Percentiles rank a stretch among this genome's conserved stretches.
Evolutionary conservation across 306 rosid genomes (phyloP).

Genomic region (Lathyrus oleraceus): DNA sequence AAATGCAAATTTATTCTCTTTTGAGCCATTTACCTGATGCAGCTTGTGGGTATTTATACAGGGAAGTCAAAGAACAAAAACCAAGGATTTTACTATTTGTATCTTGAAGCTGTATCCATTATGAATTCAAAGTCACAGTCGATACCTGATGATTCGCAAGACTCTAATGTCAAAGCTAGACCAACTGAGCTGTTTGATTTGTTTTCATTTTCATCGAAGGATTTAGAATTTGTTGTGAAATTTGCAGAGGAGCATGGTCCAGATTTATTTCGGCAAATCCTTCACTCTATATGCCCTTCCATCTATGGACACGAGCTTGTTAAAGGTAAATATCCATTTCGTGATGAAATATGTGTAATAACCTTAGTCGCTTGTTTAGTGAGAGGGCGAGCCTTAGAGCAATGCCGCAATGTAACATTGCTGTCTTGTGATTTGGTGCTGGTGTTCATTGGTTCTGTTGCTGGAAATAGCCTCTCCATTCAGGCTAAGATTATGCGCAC

Average conservation of each 20-base stretch:
- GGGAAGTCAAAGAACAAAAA: conserved; percentile 80
- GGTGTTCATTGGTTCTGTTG: conserved; percentile 17
- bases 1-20: conserved; percentile 19
- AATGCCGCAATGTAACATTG: background rate
- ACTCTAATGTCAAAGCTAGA: conserved; percentile 63
- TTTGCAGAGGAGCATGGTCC: conserved; percentile 72
- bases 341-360: conserved; percentile 28
- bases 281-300: conserved; percentile 94
- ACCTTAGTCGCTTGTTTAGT: conserved; percentile 7
- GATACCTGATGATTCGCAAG: conserved; percentile 55
- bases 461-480: conserved; percentile 12
- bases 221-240: conserved; percentile 85
- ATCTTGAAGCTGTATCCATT: conserved; percentile 83
- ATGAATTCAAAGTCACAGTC: conserved; percentile 82
- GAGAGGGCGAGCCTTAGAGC: conserved; percentile 9
- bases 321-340: conserved; percentile 59
- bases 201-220: conserved; percentile 78
- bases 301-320: conserved; percentile 97
- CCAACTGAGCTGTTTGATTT: conserved; percentile 67
- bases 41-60: conserved; percentile 43
- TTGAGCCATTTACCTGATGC: conserved; percentile 34
- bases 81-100: conserved; percentile 94
- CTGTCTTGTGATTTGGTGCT: conserved; percentile 22
- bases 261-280: conserved; percentile 81
- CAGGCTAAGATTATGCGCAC: conserved; percentile 5